Conservation (phyloP, 202 grass and related monocot genomes). For the Hordeum pubiflorum region DNA sequence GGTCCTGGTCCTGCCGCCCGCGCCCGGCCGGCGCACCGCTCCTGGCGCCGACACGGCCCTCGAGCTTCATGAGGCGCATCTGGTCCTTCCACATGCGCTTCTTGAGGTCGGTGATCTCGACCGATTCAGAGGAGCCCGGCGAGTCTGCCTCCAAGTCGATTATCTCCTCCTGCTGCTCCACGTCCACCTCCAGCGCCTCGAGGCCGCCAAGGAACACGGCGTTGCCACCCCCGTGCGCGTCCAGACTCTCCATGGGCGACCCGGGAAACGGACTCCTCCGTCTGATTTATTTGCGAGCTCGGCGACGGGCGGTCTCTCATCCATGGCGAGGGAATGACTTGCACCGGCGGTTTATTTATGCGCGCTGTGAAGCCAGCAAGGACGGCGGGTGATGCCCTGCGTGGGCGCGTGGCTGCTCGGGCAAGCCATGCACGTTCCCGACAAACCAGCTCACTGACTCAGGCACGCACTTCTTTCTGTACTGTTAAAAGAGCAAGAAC, state of each 20-base stretch:
- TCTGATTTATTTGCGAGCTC: background rate
- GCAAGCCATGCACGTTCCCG: background rate
- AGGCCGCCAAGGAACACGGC: background rate
- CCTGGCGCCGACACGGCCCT: slow-evolving; percentile 12
- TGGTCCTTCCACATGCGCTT: slow-evolving; percentile 73
- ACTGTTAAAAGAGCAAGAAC: background rate
- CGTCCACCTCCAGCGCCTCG: background rate
- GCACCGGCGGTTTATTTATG: slow-evolving; percentile 16
- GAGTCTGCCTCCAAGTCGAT: slow-evolving; percentile 16
- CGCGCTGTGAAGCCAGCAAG: background rate
- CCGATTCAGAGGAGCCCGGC: slow-evolving; percentile 2
- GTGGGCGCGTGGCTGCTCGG: background rate
- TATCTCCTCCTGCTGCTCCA: background rate
- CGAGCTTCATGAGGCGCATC: slow-evolving; percentile 55
- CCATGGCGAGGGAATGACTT: background rate
- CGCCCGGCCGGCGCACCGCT: background rate
- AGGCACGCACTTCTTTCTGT: background rate
- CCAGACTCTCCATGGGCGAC: slow-evolving; percentile 21
- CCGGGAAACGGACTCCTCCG: background rate
- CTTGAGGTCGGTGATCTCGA: slow-evolving; percentile 48
- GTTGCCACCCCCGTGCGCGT: background rate
- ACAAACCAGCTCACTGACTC: background rate
- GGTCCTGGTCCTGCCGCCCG: background rate
- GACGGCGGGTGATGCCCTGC: background rate
- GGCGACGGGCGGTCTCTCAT: background rate